Conservation (phyloP, 1,284 basidiomycete species). For the Boletus chippewaensis region DNA sequence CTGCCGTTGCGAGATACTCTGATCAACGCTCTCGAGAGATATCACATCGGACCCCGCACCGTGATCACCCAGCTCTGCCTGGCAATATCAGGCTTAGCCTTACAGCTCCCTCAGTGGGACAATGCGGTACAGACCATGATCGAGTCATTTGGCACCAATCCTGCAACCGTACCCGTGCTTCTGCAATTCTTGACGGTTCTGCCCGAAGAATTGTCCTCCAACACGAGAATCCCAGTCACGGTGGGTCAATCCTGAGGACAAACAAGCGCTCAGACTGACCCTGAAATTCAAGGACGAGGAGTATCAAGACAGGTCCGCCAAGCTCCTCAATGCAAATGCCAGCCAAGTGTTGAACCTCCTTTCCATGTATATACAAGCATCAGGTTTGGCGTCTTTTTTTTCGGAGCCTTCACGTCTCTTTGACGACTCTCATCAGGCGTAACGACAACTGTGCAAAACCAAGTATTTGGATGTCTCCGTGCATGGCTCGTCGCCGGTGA, state of each 20-base stretch:
- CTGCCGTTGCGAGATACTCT: slow-evolving; percentile 85
- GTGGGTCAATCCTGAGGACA: slow-evolving; percentile 42
- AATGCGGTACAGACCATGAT: slow-evolving; percentile 80
- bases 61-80: slow-evolving; percentile 89
- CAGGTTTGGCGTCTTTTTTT: slow-evolving; percentile 48
- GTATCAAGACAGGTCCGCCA: slow-evolving; percentile 58
- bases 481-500: slow-evolving; percentile 91
- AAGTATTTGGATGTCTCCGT: slow-evolving; percentile 83
- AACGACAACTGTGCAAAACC: slow-evolving; percentile 73
- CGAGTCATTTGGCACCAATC: slow-evolving; percentile 79
- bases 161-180: slow-evolving; percentile 75
- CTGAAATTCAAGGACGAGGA: slow-evolving; percentile 61
- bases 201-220: slow-evolving; percentile 85
- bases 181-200: slow-evolving; percentile 89
- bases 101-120: slow-evolving; percentile 89
- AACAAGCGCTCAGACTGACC: slow-evolving; percentile 4
- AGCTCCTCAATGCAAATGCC: slow-evolving; percentile 69
- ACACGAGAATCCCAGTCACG: slow-evolving; percentile 83
- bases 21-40: slow-evolving; percentile 64
- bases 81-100: slow-evolving; percentile 83
- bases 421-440: slow-evolving; percentile 51
- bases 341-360: slow-evolving; percentile 73
- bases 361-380: slow-evolving; percentile 84
- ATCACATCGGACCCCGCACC: slow-evolving; percentile 72
- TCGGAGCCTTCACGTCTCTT: neutral